Evolutionary conservation across 2,329 filamentous ascomycete genomes (phyloP).

Genomic region (Aspergillus uvarum): DNA sequence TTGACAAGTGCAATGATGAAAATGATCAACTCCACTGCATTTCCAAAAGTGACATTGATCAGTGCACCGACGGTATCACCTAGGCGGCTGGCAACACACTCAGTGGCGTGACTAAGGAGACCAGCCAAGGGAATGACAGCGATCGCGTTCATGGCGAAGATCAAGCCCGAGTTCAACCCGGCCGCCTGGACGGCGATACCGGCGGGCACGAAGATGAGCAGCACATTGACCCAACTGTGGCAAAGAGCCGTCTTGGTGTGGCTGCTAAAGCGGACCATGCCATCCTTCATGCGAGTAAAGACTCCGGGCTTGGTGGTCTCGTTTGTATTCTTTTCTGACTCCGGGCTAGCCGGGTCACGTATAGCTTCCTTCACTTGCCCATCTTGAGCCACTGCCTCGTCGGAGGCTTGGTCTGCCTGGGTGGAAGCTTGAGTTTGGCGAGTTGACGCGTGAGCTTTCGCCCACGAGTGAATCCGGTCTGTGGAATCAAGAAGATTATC

Average conservation of each 20-base stretch:
- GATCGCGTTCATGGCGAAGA: constrained; percentile 73
- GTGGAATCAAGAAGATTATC: background rate
- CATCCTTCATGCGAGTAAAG: constrained; percentile 32
- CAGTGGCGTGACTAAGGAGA: constrained; percentile 70
- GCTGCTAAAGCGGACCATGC: constrained; percentile 31
- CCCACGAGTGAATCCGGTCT: constrained; percentile 43
- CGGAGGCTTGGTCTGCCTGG: constrained; percentile 5
- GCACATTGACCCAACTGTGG: constrained; percentile 46
- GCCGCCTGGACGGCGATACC: constrained; percentile 41
- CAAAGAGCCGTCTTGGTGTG: constrained; percentile 36
- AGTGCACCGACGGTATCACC: constrained; percentile 72
- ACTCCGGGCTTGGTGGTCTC: constrained; percentile 23
- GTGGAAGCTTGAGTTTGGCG: constrained; percentile 6
- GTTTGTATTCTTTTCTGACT: constrained; percentile 18
- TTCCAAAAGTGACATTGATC: constrained; percentile 76
- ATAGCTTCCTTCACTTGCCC: constrained; percentile 30
- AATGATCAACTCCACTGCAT: constrained; percentile 77
- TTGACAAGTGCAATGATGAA: constrained; percentile 75
- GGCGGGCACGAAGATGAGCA: constrained; percentile 44
- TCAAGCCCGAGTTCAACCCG: constrained; percentile 56
- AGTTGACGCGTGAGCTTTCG: constrained; percentile 41
- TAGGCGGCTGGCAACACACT: constrained; percentile 70
- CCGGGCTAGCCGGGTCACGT: constrained; percentile 22
- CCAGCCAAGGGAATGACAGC: constrained; percentile 74
- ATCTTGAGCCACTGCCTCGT: constrained; percentile 22